These are phyloP conservation scores for Lentinula aciculospora DNA, from an alignment of 768 basidiomycete genomes.

Conservation along the genomic window DNA sequence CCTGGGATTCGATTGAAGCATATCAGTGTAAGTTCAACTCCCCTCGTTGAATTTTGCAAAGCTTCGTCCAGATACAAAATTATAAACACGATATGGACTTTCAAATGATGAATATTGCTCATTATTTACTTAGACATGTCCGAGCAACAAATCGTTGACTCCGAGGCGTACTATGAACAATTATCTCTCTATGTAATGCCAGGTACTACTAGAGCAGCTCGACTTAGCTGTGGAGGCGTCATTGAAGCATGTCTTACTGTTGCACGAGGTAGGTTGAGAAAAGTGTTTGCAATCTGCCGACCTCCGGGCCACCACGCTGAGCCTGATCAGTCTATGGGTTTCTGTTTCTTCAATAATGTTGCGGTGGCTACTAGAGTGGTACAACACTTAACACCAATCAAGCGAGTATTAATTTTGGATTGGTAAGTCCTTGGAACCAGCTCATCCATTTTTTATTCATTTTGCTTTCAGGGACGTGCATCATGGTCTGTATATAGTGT, in stretches of 20 bases:
- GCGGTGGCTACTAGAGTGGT: slow-evolving; percentile 86
- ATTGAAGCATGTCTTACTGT: slow-evolving; percentile 88
- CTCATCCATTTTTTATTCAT: neutral
- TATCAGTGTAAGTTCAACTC: slow-evolving; percentile 62
- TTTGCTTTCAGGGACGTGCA: slow-evolving; percentile 79
- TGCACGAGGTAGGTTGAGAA: slow-evolving; percentile 71
- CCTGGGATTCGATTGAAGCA: slow-evolving; percentile 86
- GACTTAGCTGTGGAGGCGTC: slow-evolving; percentile 90
- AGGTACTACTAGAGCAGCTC: slow-evolving; percentile 78
- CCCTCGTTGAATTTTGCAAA: neutral
- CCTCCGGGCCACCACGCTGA: slow-evolving; percentile 99
- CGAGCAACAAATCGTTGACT: slow-evolving; percentile 67
- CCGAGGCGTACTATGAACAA: slow-evolving; percentile 81
- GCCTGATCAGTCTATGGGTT: slow-evolving; percentile 97
- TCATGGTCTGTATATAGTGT: slow-evolving; percentile 52
- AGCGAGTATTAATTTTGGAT: slow-evolving; percentile 87
- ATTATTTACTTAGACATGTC: slow-evolving; percentile 50
- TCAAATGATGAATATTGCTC: neutral
- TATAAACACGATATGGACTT: neutral
- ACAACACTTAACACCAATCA: slow-evolving; percentile 61
- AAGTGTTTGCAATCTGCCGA: slow-evolving; percentile 91
- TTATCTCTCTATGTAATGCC: slow-evolving; percentile 90
- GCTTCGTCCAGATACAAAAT: neutral
- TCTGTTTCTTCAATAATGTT: slow-evolving; percentile 99
- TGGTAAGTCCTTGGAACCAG: slow-evolving; percentile 65